Evolutionary conservation across 805 yeast species (phyloP).

Genomic region (Myxozyma vanderwaltii): DNA sequence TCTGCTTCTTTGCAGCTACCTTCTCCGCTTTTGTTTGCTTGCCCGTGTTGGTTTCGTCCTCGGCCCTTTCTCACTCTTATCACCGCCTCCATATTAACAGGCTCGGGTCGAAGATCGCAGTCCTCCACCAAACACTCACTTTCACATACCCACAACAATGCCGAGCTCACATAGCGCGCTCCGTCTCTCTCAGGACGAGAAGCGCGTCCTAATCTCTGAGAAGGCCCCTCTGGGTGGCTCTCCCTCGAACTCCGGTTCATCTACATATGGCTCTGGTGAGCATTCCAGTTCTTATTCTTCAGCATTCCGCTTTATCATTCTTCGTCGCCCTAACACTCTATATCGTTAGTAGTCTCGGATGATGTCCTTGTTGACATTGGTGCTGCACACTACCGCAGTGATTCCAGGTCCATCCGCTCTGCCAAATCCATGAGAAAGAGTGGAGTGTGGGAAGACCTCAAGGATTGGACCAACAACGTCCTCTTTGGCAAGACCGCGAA

Average conservation of each 20-base stretch:
- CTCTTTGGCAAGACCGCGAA: constrained; percentile 34
- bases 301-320: not conserved
- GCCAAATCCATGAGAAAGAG: not conserved
- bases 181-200: constrained; percentile 28
- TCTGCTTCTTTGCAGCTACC: not conserved
- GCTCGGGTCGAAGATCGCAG: constrained; percentile 1
- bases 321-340: not conserved
- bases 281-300: not conserved
- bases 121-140: not conserved
- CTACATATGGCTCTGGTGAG: constrained; percentile 22
- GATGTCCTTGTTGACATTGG: constrained; percentile 29
- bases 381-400: constrained; percentile 14
- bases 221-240: constrained; percentile 18
- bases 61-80: too few species aligned
- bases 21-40: not conserved
- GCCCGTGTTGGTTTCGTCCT: too few species aligned
- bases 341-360: constrained; percentile 3
- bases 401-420: constrained; percentile 21
- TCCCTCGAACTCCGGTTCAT: constrained; percentile 4
- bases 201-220: constrained; percentile 21
- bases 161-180: constrained; percentile 2
- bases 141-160: constrained; percentile 3
- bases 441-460: constrained; percentile 11
- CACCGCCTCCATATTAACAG: too few species aligned
- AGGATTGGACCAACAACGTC: constrained; percentile 20